These are phyloP conservation scores for Paralagenidium karlingii DNA, from an alignment of 352 stramenopile species.

Conservation along the genomic window DNA sequence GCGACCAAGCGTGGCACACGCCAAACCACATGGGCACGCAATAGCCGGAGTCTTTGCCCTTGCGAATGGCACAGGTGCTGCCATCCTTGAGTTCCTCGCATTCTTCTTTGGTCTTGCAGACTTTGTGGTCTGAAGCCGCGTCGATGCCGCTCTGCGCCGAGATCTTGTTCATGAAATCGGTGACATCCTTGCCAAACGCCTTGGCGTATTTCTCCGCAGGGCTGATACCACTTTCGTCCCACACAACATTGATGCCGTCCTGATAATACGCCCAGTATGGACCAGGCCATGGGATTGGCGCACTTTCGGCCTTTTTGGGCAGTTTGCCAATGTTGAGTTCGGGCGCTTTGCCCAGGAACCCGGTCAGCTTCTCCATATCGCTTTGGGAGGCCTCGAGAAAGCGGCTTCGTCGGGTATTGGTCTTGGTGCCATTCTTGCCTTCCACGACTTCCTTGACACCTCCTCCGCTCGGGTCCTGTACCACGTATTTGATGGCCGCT, in stretches of 20 bases:
- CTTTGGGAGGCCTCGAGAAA: too few relatives aligned
- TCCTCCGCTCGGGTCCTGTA: too few relatives aligned
- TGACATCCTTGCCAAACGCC: slow-evolving; percentile 23
- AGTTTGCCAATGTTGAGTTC: too few relatives aligned
- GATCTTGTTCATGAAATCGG: slow-evolving; percentile 28
- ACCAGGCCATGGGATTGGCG: slow-evolving; percentile 42
- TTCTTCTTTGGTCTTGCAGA: slow-evolving; percentile 17
- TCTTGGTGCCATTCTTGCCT: too few relatives aligned
- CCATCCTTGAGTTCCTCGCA: slow-evolving; percentile 13
- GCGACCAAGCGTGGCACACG: slow-evolving; percentile 47
- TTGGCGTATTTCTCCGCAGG: slow-evolving; percentile 36
- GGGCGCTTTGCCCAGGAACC: too few relatives aligned
- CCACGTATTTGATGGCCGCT: too few relatives aligned
- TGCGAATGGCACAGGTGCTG: slow-evolving; percentile 16
- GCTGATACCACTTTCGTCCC: slow-evolving; percentile 19
- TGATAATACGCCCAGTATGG: slow-evolving; percentile 56
- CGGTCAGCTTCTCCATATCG: too few relatives aligned
- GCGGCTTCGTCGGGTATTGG: too few relatives aligned
- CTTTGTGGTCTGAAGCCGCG: slow-evolving; percentile 2
- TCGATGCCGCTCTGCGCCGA: slow-evolving; percentile 26
- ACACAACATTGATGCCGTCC: slow-evolving; percentile 55
- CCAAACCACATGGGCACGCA: slow-evolving; percentile 49
- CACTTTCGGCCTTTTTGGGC: too few relatives aligned
- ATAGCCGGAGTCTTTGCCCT: slow-evolving; percentile 12
- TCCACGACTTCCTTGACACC: too few relatives aligned